Percentiles rank a stretch among this genome's conserved stretches.
Conservation (phyloP, 2,329 filamentous ascomycete genomes). For the Zymoseptoria passerinii region DNA sequence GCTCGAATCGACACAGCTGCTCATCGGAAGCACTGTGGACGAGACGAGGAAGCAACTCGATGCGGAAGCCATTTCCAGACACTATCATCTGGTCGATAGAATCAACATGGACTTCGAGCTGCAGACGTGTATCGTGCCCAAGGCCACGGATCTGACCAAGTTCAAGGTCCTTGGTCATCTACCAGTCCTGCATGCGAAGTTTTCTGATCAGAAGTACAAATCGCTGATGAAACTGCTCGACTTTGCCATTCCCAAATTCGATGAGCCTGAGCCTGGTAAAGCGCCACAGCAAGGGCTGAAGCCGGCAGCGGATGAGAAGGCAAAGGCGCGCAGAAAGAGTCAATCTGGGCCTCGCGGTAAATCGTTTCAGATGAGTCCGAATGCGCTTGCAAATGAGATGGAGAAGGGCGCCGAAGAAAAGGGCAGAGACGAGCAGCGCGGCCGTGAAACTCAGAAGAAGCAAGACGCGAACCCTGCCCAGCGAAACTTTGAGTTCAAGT, state of each 20-base stretch:
- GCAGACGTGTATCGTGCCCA: slow-evolving; percentile 95
- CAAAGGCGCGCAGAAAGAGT: slow-evolving; percentile 16
- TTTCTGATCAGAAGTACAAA: slow-evolving; percentile 96
- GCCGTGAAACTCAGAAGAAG: slow-evolving; percentile 36
- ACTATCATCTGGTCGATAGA: slow-evolving; percentile 84
- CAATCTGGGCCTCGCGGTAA: slow-evolving; percentile 53
- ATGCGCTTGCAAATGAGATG: slow-evolving; percentile 66
- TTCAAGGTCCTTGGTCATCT: slow-evolving; percentile 85
- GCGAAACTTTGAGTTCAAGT: slow-evolving; percentile 90
- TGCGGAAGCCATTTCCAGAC: slow-evolving; percentile 54
- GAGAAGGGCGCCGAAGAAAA: slow-evolving; percentile 50
- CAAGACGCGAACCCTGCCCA: slow-evolving; percentile 61
- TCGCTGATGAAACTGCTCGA: slow-evolving; percentile 93
- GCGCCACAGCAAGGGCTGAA: slow-evolving; percentile 27
- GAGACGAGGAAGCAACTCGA: slow-evolving; percentile 77
- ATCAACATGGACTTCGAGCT: slow-evolving; percentile 97
- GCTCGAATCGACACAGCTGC: slow-evolving; percentile 84
- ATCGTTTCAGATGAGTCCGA: slow-evolving; percentile 62
- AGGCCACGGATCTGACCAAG: slow-evolving; percentile 85
- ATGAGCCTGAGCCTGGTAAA: slow-evolving; percentile 23
- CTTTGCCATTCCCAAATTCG: slow-evolving; percentile 82
- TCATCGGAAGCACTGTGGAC: slow-evolving; percentile 89
- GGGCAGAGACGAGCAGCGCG: slow-evolving; percentile 32
- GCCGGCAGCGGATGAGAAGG: slow-evolving; percentile 28
- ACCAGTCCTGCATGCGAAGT: slow-evolving; percentile 80